These are phyloP conservation scores for Nannochloropsis salina DNA, from an alignment of 108 stramenopile species.

Conservation along the genomic window DNA sequence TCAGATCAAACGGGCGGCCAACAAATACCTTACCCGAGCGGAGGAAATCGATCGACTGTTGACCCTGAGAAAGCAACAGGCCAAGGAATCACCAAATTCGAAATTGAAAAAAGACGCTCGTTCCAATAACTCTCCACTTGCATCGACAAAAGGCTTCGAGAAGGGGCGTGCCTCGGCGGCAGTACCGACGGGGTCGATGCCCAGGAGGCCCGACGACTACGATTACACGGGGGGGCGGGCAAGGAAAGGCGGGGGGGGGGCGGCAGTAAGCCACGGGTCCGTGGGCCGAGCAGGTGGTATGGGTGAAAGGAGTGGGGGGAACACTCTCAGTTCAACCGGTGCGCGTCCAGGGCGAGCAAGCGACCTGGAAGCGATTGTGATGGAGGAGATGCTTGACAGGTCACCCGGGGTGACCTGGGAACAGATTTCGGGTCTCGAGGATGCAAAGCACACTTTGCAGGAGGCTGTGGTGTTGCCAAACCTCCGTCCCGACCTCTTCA, in stretches of 20 bases:
- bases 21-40: not conserved
- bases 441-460: conserved; percentile 49
- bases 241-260: not conserved
- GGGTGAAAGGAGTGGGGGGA: not conserved
- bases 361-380: conserved; percentile 38
- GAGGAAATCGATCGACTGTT: not conserved
- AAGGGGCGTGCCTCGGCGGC: too few relatives aligned
- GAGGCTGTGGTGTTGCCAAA: conserved; percentile 48
- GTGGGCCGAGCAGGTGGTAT: not conserved
- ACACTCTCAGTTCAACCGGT: not conserved
- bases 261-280: not conserved
- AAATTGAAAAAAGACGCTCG: too few relatives aligned
- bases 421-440: conserved; percentile 42
- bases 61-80: not conserved
- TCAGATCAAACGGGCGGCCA: conserved; percentile 9
- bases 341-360: not conserved
- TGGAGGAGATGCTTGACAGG: conserved; percentile 49
- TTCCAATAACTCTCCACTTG: too few relatives aligned
- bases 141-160: too few relatives aligned
- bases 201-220: not conserved
- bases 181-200: not conserved
- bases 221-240: conserved; percentile 14
- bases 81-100: not conserved
- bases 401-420: conserved; percentile 47
- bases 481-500: conserved; percentile 66